Percentiles rank a stretch among this genome's conserved stretches.
These are phyloP conservation scores for Phytopythium litorale DNA, from an alignment of 352 stramenopile species.

Conservation along the genomic window DNA sequence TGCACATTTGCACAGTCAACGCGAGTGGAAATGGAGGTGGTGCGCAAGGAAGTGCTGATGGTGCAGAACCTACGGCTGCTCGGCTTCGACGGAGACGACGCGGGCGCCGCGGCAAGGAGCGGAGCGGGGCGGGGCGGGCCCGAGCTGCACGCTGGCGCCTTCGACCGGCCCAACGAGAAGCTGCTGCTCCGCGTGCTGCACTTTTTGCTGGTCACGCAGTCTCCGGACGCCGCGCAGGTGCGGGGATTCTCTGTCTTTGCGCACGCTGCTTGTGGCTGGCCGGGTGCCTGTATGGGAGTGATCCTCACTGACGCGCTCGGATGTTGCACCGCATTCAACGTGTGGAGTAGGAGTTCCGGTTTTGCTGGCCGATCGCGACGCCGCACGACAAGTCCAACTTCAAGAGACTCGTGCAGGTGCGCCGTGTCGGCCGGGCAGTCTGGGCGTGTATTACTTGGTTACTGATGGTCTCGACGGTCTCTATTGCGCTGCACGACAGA, in stretches of 20 bases:
- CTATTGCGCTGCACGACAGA: conserved; percentile 9
- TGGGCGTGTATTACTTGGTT: background rate
- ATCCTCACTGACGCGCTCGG: background rate
- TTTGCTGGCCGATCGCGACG: conserved; percentile 51
- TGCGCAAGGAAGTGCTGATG: conserved; percentile 41
- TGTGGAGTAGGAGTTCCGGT: conserved; percentile 33
- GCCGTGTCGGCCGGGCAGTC: background rate
- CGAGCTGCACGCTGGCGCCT: conserved; percentile 30
- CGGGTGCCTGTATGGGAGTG: background rate
- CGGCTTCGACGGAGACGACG: conserved; percentile 13
- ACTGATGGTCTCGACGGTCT: background rate
- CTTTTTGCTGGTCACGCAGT: conserved; percentile 38
- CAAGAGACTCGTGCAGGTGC: conserved; percentile 54
- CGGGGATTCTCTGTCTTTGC: background rate
- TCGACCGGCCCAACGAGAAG: conserved; percentile 57
- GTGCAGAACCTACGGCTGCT: conserved; percentile 45
- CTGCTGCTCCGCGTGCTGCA: conserved; percentile 40
- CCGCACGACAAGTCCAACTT: conserved; percentile 60
- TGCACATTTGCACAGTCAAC: background rate
- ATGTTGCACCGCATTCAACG: background rate
- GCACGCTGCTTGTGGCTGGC: background rate
- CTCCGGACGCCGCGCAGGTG: conserved; percentile 15
- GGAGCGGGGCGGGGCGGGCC: background rate
- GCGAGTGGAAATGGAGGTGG: background rate
- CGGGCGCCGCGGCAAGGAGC: background rate